These are phyloP conservation scores for Suhomyces panamericanus DNA, from an alignment of 1,139 yeast species.

Conservation along the genomic window DNA sequence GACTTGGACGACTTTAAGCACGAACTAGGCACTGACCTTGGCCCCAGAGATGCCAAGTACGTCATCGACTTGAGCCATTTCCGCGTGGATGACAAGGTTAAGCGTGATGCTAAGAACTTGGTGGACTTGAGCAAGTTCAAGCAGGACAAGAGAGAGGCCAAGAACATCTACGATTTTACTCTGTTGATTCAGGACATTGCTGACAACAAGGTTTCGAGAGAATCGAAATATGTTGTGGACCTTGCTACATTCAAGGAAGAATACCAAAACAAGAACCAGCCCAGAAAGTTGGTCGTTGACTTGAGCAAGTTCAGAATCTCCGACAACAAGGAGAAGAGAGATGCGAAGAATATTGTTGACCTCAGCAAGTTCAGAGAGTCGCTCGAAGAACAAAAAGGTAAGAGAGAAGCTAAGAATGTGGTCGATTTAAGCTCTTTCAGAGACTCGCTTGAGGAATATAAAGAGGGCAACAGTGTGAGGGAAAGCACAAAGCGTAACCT, in stretches of 20 bases:
- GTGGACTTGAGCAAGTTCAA: neutral
- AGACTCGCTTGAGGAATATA: no score
- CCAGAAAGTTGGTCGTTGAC: neutral
- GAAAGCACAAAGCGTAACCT: neutral
- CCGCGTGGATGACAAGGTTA: constrained; percentile 1
- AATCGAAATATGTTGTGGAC: neutral
- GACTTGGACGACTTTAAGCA: neutral
- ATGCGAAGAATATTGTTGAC: constrained; percentile 23
- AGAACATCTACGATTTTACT: neutral
- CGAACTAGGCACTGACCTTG: constrained; percentile 2
- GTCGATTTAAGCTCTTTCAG: constrained; percentile 9
- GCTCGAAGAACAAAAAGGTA: neutral
- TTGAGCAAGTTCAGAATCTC: neutral
- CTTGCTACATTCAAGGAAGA: neutral
- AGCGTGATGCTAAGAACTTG: constrained; percentile 3
- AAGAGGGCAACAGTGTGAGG: neutral
- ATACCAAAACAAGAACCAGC: neutral
- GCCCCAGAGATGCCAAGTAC: constrained; percentile 17
- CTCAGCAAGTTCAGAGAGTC: constrained; percentile 5
- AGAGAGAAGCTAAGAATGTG: constrained; percentile 19
- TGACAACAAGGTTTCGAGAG: neutral
- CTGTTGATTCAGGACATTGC: neutral
- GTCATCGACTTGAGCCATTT: constrained; percentile 21
- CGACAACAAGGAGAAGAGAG: constrained; percentile 16
- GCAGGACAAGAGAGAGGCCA: neutral